phyloP scores from a whole-genome alignment of 495 filamentous ascomycete species.

The Trichoderma reesei region DNA sequence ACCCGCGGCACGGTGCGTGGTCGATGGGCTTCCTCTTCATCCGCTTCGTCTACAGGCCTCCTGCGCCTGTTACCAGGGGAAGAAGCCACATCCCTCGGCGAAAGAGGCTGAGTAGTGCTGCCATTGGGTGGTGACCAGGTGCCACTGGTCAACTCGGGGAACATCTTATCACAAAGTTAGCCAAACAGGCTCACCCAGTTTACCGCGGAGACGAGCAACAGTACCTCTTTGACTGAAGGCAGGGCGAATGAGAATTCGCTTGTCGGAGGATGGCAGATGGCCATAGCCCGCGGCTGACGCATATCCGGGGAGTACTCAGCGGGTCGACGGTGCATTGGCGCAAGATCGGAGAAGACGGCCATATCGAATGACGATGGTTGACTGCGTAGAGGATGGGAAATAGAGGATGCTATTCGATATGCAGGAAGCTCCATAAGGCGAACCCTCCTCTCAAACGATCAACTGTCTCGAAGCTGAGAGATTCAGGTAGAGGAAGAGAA shows the following conservation, averaged over 20 bases:
- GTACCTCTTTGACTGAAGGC: not conserved
- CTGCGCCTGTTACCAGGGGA: conserved; percentile 23
- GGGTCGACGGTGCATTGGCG: not conserved
- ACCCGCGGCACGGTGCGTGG: conserved; percentile 25
- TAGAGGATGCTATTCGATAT: not conserved
- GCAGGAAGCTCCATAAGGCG: not conserved
- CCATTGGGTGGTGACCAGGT: not conserved
- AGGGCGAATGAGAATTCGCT: too few species aligned
- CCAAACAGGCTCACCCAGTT: not conserved
- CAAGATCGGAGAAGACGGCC: not conserved
- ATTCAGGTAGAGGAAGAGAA: too few species aligned
- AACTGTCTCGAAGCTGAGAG: too few species aligned
- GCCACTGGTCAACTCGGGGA: not conserved
- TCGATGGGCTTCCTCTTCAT: conserved; percentile 19
- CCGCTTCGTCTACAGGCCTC: conserved; percentile 23
- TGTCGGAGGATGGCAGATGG: too few species aligned
- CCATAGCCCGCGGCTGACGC: too few species aligned
- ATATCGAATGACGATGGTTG: not conserved
- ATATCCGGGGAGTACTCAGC: too few species aligned
- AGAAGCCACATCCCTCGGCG: not conserved
- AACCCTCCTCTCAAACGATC: too few species aligned
- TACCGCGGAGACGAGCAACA: not conserved
- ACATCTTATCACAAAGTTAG: not conserved
- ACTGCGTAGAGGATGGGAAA: too few species aligned
- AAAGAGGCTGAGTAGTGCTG: not conserved